Percentiles rank a stretch among this genome's conserved stretches.
Conservation (phyloP, 148 eudicot species). For the Rhododendron ovatum region DNA sequence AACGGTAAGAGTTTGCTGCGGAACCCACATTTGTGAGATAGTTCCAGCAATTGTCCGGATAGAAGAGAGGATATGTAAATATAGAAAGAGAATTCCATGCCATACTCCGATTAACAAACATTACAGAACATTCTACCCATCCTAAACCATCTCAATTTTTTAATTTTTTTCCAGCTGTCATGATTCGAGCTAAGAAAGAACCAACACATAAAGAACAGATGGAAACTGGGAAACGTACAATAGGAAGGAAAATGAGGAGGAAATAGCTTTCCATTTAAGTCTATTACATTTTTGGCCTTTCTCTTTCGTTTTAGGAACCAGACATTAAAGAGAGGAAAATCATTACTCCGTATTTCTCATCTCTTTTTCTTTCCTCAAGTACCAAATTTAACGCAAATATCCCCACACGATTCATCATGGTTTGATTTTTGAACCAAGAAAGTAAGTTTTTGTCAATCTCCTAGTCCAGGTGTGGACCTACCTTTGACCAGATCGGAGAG, state of each 20-base stretch:
- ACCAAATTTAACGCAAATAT: too few species aligned
- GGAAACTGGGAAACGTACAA: not conserved
- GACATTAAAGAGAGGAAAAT: not conserved
- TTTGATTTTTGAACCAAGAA: too few species aligned
- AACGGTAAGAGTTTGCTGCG: too few species aligned
- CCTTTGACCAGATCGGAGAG: too few species aligned
- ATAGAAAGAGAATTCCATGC: not conserved
- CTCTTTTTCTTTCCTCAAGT: not conserved
- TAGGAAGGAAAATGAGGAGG: not conserved
- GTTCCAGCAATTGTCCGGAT: not conserved
- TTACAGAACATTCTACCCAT: too few species aligned
- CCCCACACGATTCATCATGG: too few species aligned
- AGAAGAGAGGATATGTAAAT: not conserved
- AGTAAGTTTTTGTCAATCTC: too few species aligned
- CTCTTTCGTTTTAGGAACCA: not conserved
- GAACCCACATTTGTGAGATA: not conserved
- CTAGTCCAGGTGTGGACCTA: too few species aligned
- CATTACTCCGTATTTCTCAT: not conserved
- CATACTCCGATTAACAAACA: too few species aligned
- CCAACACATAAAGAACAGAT: not conserved
- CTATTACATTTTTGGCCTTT: not conserved
- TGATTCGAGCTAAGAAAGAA: not conserved
- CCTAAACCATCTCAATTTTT: not conserved
- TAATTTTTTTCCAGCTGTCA: not conserved
- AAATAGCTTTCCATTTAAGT: not conserved